These are phyloP conservation scores for Sporothrix humicola DNA, from an alignment of 2,329 filamentous ascomycete genomes.

Conservation along the genomic window DNA sequence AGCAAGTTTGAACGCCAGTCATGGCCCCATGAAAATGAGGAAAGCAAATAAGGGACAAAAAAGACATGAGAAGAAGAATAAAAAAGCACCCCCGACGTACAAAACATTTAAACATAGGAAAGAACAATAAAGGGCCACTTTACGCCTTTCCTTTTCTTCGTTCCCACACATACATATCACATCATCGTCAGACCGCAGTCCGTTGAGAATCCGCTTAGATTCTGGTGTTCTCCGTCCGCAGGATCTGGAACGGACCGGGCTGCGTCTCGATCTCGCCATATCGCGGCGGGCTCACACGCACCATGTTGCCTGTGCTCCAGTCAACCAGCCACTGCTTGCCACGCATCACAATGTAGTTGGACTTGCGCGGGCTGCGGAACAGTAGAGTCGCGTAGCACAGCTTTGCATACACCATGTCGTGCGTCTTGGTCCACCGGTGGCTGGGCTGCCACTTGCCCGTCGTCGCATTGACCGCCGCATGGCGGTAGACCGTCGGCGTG, in stretches of 20 bases:
- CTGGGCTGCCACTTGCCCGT: slow-evolving; percentile 63
- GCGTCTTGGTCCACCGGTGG: slow-evolving; percentile 60
- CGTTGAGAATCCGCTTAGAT: slow-evolving; percentile 43
- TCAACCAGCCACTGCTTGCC: slow-evolving; percentile 66
- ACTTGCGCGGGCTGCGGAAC: slow-evolving; percentile 62
- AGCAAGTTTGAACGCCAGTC: slow-evolving; percentile 12
- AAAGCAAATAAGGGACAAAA: not conserved
- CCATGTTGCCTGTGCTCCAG: slow-evolving; percentile 63
- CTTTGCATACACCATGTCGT: slow-evolving; percentile 65
- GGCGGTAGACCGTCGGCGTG: slow-evolving; percentile 52
- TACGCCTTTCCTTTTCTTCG: slow-evolving; percentile 17
- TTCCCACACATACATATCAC: not conserved
- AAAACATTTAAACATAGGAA: slow-evolving; percentile 20
- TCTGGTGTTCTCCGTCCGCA: slow-evolving; percentile 56
- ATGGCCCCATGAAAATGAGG: not conserved
- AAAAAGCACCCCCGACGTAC: not conserved
- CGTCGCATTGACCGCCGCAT: slow-evolving; percentile 53
- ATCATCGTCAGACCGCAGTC: not conserved
- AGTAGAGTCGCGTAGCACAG: slow-evolving; percentile 65
- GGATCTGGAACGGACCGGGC: slow-evolving; percentile 57
- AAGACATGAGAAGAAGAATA: not conserved
- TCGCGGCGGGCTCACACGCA: slow-evolving; percentile 58
- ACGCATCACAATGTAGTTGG: slow-evolving; percentile 61
- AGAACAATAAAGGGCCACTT: not conserved
- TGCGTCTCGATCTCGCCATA: slow-evolving; percentile 54